Conservation (phyloP, 2,329 filamentous ascomycete species). For the Ascosphaera aggregata region DNA sequence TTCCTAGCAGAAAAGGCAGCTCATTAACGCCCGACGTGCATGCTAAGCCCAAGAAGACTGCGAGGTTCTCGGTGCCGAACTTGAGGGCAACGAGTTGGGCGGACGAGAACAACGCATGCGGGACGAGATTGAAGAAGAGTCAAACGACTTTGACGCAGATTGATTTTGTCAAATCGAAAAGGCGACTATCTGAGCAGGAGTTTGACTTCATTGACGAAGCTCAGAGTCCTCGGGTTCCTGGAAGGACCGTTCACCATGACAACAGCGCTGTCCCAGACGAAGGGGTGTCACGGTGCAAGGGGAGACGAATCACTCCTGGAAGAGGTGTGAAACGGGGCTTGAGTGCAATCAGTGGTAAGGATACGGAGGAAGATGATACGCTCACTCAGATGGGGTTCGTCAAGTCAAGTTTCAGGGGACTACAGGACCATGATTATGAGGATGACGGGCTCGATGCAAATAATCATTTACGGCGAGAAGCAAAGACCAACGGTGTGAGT, state of each 20-base stretch:
- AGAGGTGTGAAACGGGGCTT: constrained; percentile 2
- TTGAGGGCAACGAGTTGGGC: not conserved
- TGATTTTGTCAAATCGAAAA: constrained; percentile 13
- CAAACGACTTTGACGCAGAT: constrained; percentile 21
- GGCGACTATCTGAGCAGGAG: constrained; percentile 8
- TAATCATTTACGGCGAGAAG: too few relatives aligned
- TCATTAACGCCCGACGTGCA: too few relatives aligned
- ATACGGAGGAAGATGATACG: constrained; percentile 13
- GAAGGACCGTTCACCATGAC: constrained; percentile 9
- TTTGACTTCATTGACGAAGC: constrained; percentile 13
- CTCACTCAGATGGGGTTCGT: constrained; percentile 22
- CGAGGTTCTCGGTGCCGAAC: not conserved
- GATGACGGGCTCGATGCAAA: not conserved
- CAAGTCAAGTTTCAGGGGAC: constrained; percentile 13
- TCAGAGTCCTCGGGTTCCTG: constrained; percentile 9
- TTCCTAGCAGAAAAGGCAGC: too few relatives aligned
- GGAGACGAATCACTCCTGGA: not conserved
- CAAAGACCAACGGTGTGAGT: not conserved
- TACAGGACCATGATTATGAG: constrained; percentile 3
- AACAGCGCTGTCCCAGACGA: not conserved
- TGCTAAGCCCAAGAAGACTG: not conserved
- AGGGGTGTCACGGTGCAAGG: not conserved
- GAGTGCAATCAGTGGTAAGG: constrained; percentile 7
- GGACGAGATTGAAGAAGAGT: constrained; percentile 7
- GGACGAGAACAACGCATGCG: too few relatives aligned